phyloP scores from a whole-genome alignment of 2,329 filamentous ascomycete species.

The Diaporthe citriasiana region DNA sequence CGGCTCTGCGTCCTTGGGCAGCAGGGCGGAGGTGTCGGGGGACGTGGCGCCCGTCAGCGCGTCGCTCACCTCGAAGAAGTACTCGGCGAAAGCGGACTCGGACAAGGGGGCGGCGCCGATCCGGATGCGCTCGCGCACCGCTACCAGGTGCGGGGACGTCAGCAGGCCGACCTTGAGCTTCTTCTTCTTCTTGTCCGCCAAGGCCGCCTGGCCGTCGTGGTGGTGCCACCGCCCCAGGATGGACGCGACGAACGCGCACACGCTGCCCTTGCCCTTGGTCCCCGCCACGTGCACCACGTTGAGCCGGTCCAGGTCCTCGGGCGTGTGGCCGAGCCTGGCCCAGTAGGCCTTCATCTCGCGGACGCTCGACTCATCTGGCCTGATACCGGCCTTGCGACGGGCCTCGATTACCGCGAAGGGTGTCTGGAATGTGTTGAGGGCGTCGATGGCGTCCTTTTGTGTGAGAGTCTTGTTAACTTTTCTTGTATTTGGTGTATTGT shows the following conservation, averaged over 20 bases:
- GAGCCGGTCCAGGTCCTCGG: slow-evolving; percentile 68
- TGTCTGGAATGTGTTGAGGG: slow-evolving; percentile 91
- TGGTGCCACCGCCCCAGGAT: slow-evolving; percentile 69
- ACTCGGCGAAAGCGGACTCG: slow-evolving; percentile 71
- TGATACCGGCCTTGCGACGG: slow-evolving; percentile 79
- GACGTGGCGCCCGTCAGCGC: slow-evolving; percentile 56
- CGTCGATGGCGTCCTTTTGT: slow-evolving; percentile 82
- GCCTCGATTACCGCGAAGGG: slow-evolving; percentile 86
- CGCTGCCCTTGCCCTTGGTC: slow-evolving; percentile 84
- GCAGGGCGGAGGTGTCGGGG: slow-evolving; percentile 43
- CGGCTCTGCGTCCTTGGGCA: slow-evolving; percentile 50
- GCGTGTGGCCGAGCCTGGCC: slow-evolving; percentile 81
- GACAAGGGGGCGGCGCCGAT: slow-evolving; percentile 71
- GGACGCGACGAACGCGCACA: slow-evolving; percentile 76
- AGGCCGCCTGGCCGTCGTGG: too few species aligned
- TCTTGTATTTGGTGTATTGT: not conserved
- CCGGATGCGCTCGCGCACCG: slow-evolving; percentile 76
- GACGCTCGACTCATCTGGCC: slow-evolving; percentile 78
- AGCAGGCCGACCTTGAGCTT: slow-evolving; percentile 72
- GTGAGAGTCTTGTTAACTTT: not conserved
- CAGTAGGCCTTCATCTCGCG: slow-evolving; percentile 86
- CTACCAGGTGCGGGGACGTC: slow-evolving; percentile 78
- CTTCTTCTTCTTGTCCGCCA: slow-evolving; percentile 34
- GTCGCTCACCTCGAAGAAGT: slow-evolving; percentile 79
- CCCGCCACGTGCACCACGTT: slow-evolving; percentile 80